These are phyloP conservation scores for Eucalyptus microcorys DNA, from an alignment of 345 rosid species.

Conservation along the genomic window DNA sequence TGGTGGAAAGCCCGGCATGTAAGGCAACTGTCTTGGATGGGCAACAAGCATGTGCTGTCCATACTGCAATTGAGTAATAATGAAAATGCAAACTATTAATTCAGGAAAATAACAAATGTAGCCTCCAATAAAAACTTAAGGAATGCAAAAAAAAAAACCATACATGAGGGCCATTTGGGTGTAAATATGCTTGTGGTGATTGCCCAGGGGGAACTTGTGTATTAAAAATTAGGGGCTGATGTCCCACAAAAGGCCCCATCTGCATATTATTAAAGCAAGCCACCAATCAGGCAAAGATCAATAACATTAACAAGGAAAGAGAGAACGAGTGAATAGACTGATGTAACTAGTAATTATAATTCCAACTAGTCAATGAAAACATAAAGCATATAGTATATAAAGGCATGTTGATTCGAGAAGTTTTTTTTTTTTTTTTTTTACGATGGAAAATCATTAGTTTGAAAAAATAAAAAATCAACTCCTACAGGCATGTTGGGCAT, in stretches of 20 bases:
- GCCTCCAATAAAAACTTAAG: background rate
- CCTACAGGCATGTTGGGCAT: slow-evolving; percentile 66
- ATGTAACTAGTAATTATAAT: background rate
- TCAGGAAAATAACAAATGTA: background rate
- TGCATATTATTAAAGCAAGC: slow-evolving; percentile 10
- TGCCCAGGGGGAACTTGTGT: slow-evolving; percentile 45
- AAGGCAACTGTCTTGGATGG: slow-evolving; percentile 52
- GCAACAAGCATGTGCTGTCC: slow-evolving; percentile 58
- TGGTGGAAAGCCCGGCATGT: slow-evolving; percentile 60
- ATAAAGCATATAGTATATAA: background rate
- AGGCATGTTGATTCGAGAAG: too few species aligned
- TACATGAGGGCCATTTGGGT: slow-evolving; percentile 74
- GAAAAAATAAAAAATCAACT: too few species aligned
- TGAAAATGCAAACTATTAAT: background rate
- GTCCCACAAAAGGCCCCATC: slow-evolving; percentile 63
- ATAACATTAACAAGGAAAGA: background rate
- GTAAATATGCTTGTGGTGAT: slow-evolving; percentile 53
- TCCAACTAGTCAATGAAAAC: background rate
- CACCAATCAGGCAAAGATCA: background rate
- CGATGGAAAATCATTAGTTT: too few species aligned
- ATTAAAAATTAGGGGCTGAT: slow-evolving; percentile 56
- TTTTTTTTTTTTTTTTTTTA: too few species aligned
- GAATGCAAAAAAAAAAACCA: background rate
- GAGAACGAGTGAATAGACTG: background rate
- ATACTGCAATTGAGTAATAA: slow-evolving; percentile 22